Base-by-base conservation (phyloP, 352 stramenopile species). In the Phytophthora gonapodyides region DNA sequence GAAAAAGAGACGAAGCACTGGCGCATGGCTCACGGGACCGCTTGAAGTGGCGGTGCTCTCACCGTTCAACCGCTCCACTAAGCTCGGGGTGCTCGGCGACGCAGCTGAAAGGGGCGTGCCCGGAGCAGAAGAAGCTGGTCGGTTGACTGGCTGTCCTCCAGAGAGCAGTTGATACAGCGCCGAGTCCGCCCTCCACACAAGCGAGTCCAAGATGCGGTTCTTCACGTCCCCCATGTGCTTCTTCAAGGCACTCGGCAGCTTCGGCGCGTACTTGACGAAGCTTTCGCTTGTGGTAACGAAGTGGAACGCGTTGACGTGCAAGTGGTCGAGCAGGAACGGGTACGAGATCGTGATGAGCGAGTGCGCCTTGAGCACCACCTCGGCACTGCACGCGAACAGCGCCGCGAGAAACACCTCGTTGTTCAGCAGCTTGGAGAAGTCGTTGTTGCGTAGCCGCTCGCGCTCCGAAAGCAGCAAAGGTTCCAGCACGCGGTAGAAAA, bases 261-360 rank as follows among this genome's bases (percentile, higher is more conserved):
- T 76, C 16, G 87, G 84, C 10, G 78, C 80, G 46, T 93, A 87
- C 66, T 93, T 93, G 31, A 94, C 85, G 42, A 96, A 94, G 55
- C 83, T 94, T 62, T 94, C 87, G 33, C 93, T 87, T 11, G 91
- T 88, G 15, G 90, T 93, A 11, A 85, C 85, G 54, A 96, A 94
- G 60, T 96, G 85, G 55, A 96, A 94, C 12, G 82, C 84, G 52
- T 88, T 89, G 31, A 96, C 86, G 17, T 78, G 74, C 40, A 92
- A 64, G 13, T 79, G 84, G 5, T 88, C 80, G 16, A 94, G 69
- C 46, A 96, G 46, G 33, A 91, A 88, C 16, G 87, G 87, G 43
- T 94, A 96, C 30, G 84, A 91, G 8, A 94, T 70, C 31, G 87
- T 94, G 43, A 96, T 90, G 9, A 96, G 71, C 11, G 85, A 90